Base-by-base conservation (phyloP, 208 protist species). In the Lotmaria passim region DNA sequence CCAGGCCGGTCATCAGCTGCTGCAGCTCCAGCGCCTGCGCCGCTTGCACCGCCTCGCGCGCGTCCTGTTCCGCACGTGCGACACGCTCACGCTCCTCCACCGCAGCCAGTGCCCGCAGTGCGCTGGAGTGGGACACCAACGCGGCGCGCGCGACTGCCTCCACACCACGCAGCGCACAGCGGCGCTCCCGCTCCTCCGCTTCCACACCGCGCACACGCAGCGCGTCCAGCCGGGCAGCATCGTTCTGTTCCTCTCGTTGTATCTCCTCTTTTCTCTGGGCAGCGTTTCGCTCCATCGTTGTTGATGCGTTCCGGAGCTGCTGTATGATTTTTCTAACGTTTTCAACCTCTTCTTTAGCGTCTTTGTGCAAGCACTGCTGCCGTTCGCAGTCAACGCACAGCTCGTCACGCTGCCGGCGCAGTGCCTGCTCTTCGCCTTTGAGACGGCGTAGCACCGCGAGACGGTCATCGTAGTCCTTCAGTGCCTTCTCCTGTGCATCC, bases 11-110 rank as follows among this genome's bases (percentile, higher is more conserved):
- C 21, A 62, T 19, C 31, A 61, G 33, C 44, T 47, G 58, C 58
- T 74, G 58, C 56, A 74, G 56, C 56, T 57, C 39, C 43, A 30
- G 58, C 10, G 39, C 47, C 47, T 62, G 30, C 58, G 6, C 28
- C 31, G 31, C n/a, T 15, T 30, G 51, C 36, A 46, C 33, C 24
- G 51, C 51, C 12, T 57, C 51, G 15, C 51, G 51, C 12, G 51
- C 51, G 5, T 7, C 51, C 24, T 19, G 30, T 17, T 57, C 51
- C 14, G 7, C 51, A 7, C 24, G 47, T 23, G 19, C 47, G 24
- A 19, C 24, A 23, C 47, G 17, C 23, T 24, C 19, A n/a, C 33
- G 52, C 52, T 43, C 52, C 52, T 58, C 52, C 8, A 33, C 52
- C 7, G 4, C 33, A 3, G 10, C 24, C 7, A 19, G 52, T 7